phyloP scores from a whole-genome alignment of 352 stramenopile species.

The Plasmopara halstedii region DNA sequence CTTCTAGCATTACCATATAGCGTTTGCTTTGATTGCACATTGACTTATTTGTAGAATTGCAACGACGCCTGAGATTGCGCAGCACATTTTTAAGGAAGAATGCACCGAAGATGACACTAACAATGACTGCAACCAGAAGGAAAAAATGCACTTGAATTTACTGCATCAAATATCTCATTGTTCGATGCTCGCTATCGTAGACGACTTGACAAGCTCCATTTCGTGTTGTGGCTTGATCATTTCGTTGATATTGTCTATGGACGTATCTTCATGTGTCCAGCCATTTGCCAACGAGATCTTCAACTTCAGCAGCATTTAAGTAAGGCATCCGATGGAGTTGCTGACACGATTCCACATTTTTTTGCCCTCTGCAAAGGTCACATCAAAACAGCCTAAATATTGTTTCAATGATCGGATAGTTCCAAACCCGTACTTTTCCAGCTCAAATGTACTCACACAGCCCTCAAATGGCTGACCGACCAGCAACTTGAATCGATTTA shows the following conservation, averaged over 20 bases:
- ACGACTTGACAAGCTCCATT: conserved; percentile 14
- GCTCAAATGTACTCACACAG: conserved; percentile 41
- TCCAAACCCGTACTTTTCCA: conserved; percentile 45
- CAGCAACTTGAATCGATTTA: conserved; percentile 50
- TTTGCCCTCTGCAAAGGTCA: conserved; percentile 40
- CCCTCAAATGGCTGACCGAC: conserved; percentile 50
- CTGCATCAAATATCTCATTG: background rate
- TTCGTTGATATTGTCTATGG: conserved; percentile 32
- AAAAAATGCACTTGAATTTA: conserved; percentile 22
- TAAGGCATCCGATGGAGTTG: conserved; percentile 60
- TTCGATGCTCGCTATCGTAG: conserved; percentile 6
- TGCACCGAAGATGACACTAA: conserved; percentile 28
- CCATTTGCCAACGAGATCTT: conserved; percentile 16
- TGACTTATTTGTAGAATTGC: conserved; percentile 18
- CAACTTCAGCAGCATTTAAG: conserved; percentile 27
- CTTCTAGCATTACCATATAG: no score
- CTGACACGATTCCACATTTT: conserved; percentile 44
- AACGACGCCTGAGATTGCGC: conserved; percentile 32
- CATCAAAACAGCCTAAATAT: conserved; percentile 49
- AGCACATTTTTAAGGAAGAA: conserved; percentile 66
- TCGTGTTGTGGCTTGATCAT: conserved; percentile 8
- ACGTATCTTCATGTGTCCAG: no score
- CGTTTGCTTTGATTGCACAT: no score
- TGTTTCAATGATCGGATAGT: conserved; percentile 36
- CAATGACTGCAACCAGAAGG: no score